Conservation (phyloP, 441 rosid genomes). For the Adansonia gregorii region DNA sequence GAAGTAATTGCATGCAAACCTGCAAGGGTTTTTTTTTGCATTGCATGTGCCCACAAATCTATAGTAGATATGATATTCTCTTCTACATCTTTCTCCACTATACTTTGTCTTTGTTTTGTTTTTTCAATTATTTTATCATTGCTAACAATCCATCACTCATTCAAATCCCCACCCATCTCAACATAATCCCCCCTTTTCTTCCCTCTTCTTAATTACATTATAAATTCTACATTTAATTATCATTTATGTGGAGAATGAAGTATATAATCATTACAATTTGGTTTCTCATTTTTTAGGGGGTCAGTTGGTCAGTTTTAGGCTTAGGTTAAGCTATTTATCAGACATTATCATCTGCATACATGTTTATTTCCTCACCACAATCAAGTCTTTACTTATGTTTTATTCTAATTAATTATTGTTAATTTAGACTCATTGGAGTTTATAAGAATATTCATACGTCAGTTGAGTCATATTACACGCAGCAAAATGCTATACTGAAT, state of each 20-base stretch:
- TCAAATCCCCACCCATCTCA: constrained; percentile 6
- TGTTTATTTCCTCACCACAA: too few relatives aligned
- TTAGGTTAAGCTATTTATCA: too few relatives aligned
- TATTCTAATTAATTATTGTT: neutral
- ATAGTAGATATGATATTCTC: constrained; percentile 4
- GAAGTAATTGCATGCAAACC: constrained; percentile 36
- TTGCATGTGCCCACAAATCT: constrained; percentile 85
- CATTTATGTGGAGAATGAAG: neutral
- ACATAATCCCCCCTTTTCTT: constrained; percentile 8
- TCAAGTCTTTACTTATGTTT: neutral
- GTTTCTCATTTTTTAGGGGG: neutral
- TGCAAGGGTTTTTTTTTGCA: constrained; percentile 26
- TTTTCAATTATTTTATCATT: constrained; percentile 13
- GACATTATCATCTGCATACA: too few relatives aligned
- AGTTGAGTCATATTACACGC: neutral
- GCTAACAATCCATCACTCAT: constrained; percentile 11
- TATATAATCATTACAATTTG: neutral
- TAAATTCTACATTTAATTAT: neutral
- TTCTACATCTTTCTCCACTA: neutral
- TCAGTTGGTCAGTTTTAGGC: too few relatives aligned
- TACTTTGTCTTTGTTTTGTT: neutral
- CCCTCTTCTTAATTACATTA: neutral
- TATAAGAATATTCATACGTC: constrained; percentile 4
- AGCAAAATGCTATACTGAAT: neutral
- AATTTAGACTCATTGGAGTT: neutral